phyloP scores from a whole-genome alignment of 176 grass and related monocot genomes.

The Raddia guianensis region DNA sequence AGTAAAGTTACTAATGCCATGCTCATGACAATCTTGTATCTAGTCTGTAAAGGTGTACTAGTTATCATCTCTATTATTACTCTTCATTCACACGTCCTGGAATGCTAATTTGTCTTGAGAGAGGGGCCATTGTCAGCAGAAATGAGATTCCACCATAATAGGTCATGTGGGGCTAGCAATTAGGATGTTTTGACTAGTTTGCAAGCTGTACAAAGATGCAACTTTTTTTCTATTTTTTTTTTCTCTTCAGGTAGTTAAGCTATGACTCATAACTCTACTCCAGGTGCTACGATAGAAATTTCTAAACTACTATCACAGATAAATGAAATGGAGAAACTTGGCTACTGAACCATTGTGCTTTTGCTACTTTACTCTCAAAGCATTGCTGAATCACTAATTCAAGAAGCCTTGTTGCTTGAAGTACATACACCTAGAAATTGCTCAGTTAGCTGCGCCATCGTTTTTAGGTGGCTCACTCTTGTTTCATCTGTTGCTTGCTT shows the following conservation, averaged over 20 bases:
- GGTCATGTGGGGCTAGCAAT: conserved; percentile 19
- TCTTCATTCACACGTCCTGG: conserved; percentile 8
- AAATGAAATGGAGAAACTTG: conserved; percentile 6
- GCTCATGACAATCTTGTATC: conserved; percentile 24
- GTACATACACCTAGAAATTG: conserved; percentile 40
- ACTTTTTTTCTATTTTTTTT: neutral
- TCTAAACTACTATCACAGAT: neutral
- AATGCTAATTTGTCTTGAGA: conserved; percentile 27
- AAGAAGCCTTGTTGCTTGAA: conserved; percentile 28
- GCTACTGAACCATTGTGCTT: neutral
- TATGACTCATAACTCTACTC: neutral
- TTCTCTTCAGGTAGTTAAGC: neutral
- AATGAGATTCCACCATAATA: conserved; percentile 30
- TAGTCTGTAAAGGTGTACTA: conserved; percentile 37
- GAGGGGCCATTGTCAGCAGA: neutral
- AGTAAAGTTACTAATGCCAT: conserved; percentile 32
- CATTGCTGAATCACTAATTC: conserved; percentile 28
- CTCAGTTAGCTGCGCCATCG: conserved; percentile 48
- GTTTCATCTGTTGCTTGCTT: conserved; percentile 29
- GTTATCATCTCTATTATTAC: conserved; percentile 27
- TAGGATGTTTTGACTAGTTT: conserved; percentile 32
- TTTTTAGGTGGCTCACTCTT: conserved; percentile 35
- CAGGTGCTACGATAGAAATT: conserved; percentile 20
- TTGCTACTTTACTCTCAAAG: conserved; percentile 2
- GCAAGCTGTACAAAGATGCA: neutral